Evolutionary conservation across 306 rosid genomes (phyloP).

Genomic region (Fragaria vesca): DNA sequence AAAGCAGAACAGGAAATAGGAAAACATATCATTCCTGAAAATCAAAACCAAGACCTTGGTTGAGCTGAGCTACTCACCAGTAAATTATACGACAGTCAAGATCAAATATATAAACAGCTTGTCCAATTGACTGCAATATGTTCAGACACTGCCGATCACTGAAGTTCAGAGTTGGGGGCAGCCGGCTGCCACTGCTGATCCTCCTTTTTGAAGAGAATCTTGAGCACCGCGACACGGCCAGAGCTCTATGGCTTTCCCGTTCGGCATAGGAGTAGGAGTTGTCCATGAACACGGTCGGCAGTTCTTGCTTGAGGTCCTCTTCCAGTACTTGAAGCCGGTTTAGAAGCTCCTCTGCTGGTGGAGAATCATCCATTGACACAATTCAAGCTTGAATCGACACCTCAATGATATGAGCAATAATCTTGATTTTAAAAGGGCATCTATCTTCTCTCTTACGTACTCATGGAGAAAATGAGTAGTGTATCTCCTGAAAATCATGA

Average conservation of each 20-base stretch:
- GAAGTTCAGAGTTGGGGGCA: not conserved
- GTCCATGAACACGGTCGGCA: constrained; percentile 7
- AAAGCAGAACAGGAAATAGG: not conserved
- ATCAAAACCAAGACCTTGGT: not conserved
- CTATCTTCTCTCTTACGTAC: not conserved
- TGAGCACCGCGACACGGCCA: not conserved
- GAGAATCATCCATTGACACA: constrained; percentile 49
- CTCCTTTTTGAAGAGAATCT: not conserved
- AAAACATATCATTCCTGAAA: not conserved
- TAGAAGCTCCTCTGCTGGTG: constrained; percentile 67
- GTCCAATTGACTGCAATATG: constrained; percentile 95
- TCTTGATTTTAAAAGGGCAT: not conserved
- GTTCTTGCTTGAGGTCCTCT: constrained; percentile 71
- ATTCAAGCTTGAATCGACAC: not conserved
- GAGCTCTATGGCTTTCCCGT: not conserved
- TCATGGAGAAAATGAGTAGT: not conserved
- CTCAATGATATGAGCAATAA: not conserved
- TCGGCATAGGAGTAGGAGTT: not conserved
- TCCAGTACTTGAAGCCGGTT: constrained; percentile 72
- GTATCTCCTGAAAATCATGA: too few species aligned
- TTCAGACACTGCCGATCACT: constrained; percentile 59
- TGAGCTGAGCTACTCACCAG: constrained; percentile 50
- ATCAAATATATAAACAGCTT: constrained; percentile 82
- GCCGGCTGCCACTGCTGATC: not conserved
- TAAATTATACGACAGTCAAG: constrained; percentile 54